These are phyloP conservation scores for Daedaleopsis nitida DNA, from an alignment of 768 basidiomycete genomes.

Conservation along the genomic window DNA sequence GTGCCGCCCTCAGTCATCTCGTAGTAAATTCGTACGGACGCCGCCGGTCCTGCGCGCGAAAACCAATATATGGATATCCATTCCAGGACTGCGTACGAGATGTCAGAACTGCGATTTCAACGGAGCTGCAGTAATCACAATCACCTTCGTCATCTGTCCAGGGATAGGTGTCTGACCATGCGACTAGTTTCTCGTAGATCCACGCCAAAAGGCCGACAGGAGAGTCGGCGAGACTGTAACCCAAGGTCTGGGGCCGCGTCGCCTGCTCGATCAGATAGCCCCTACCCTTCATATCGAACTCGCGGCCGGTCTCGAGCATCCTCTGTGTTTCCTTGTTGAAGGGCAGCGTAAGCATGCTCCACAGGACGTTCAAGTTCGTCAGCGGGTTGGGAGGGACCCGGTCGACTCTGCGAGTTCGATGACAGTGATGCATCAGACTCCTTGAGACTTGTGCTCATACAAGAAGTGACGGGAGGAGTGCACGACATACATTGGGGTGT, in stretches of 20 bases:
- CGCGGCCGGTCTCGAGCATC: slow-evolving; percentile 21
- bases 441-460: too few species aligned
- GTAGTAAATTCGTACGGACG: slow-evolving; percentile 35
- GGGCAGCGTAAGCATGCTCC: slow-evolving; percentile 30
- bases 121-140: slow-evolving; percentile 29
- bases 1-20: slow-evolving; percentile 22
- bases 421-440: neutral
- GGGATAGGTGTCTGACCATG: slow-evolving; percentile 48
- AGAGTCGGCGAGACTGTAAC: slow-evolving; percentile 57
- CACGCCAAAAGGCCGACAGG: slow-evolving; percentile 48
- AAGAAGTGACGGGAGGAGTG: slow-evolving; percentile 25
- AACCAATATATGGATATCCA: slow-evolving; percentile 43
- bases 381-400: slow-evolving; percentile 8
- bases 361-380: slow-evolving; percentile 26
- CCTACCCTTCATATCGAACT: slow-evolving; percentile 26
- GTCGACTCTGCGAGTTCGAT: neutral
- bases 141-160: slow-evolving; percentile 63
- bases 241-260: slow-evolving; percentile 39
- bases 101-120: neutral
- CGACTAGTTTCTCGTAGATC: slow-evolving; percentile 38
- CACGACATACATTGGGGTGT: slow-evolving; percentile 49
- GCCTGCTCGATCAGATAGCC: slow-evolving; percentile 37
- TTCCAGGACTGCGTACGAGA: slow-evolving; percentile 30
- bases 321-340: slow-evolving; percentile 32
- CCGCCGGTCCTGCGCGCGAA: slow-evolving; percentile 35